phyloP scores from a whole-genome alignment of 208 protist species.

The Phytomonas sp. region DNA sequence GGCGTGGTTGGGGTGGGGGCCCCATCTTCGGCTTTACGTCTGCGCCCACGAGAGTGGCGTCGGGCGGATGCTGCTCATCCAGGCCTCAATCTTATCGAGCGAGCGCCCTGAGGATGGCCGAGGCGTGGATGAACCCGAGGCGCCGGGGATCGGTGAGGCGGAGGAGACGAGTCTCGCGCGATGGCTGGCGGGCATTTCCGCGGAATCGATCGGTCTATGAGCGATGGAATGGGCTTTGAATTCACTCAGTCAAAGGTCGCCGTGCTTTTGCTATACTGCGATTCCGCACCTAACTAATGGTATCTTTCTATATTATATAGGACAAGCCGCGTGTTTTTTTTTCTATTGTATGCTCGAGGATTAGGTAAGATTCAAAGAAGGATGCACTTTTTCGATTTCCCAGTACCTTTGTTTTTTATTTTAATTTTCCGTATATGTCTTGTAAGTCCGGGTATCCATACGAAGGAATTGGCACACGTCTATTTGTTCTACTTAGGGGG shows the following conservation, averaged over 20 bases:
- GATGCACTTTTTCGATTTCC: neutral
- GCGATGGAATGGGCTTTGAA: neutral
- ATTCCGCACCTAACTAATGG: neutral
- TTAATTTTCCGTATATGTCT: neutral
- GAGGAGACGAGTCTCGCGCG: constrained; percentile 22
- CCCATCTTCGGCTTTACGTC: constrained; percentile 20
- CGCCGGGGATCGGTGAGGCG: neutral
- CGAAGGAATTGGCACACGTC: neutral
- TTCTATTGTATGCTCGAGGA: neutral
- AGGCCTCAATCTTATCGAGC: constrained; percentile 22
- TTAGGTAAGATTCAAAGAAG: neutral
- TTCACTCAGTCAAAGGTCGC: neutral
- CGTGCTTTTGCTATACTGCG: neutral
- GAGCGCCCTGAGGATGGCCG: constrained; percentile 11
- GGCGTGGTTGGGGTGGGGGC: constrained; percentile 41
- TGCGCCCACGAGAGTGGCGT: constrained; percentile 35
- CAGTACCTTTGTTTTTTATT: neutral
- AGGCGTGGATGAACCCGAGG: neutral
- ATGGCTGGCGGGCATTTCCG: constrained; percentile 26
- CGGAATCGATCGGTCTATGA: constrained; percentile 7
- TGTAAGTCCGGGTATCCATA: neutral
- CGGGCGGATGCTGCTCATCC: constrained; percentile 50
- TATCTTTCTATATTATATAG: constrained; percentile 3
- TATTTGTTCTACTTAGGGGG: neutral
- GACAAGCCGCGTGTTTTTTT: neutral